Evolutionary conservation across 1,284 basidiomycete species (phyloP), one percentile per base, ranked within the genome.

Genomic region (Ceratobasidium sp.): DNA sequence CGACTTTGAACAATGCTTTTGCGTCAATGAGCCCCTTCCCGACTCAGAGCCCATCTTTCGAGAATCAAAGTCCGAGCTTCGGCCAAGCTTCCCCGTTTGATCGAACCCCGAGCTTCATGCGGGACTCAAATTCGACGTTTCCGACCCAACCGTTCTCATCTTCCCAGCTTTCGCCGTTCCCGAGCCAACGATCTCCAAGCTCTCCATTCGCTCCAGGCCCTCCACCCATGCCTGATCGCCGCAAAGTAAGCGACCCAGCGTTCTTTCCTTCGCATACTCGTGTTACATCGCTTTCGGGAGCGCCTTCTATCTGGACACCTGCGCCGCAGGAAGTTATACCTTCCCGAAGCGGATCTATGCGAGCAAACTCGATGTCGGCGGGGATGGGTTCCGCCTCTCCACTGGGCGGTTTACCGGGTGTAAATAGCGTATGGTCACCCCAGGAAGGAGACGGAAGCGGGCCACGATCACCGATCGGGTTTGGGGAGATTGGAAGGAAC

Each of bases 271-370:
- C 67, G 18, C 67, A 71, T 23, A 55, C 57, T 10, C 67, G 67
- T 8, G 55, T 71, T 10, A 23, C 67, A 16, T 71, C 67, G 0
- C 57, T 71, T 3, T 55, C 67, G 18, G 67, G 67, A n/a, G 67
- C 67, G 28, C 26, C 67, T 8, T 59, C 67, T 2, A 71, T 71
- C 10, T 71, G 67, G 67, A 71, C 67, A 26, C 67, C 67, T 10
- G 55, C 55, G 1, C 67, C 67, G 12, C 67, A 71, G 41, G 67
- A 71, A 34, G 67, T 53, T 16, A 57, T 69, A 28, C 52, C 50
- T 14, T 32, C 67, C 26, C 67, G 67, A n/a, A 43, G 30, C 3
- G 60, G 67, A 36, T 59, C 67, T 45, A 71, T 71, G 67, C 53
- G 67, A 10, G 53, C 67, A 18, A 71, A 71, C 45, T 59, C 67